phyloP scores from a whole-genome alignment of 1,284 basidiomycete species.

The Chiua sp. region DNA sequence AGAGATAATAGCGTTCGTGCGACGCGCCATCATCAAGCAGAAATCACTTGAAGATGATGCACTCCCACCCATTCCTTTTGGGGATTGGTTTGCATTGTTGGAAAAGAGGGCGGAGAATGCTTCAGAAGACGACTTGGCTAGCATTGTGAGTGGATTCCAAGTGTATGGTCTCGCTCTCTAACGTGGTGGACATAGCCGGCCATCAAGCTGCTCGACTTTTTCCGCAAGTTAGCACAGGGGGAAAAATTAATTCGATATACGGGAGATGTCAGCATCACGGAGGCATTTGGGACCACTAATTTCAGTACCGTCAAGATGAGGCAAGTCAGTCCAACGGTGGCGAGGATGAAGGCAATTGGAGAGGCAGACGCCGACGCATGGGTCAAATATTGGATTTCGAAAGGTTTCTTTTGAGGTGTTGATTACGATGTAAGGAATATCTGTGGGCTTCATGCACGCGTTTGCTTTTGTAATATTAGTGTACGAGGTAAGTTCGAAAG shows the following conservation, averaged over 20 bases:
- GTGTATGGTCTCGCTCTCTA: not conserved
- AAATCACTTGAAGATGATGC: constrained; percentile 4
- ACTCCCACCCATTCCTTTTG: constrained; percentile 28
- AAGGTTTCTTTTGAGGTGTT: constrained; percentile 12
- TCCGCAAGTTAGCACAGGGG: constrained; percentile 19
- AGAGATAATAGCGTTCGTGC: constrained; percentile 17
- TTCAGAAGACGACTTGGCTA: constrained; percentile 15
- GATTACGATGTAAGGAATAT: too few relatives aligned
- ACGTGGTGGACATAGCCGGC: constrained; percentile 23
- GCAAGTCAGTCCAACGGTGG: constrained; percentile 26
- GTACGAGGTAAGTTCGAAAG: too few relatives aligned
- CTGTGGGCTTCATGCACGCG: too few relatives aligned
- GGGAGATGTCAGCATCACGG: not conserved
- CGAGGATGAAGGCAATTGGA: constrained; percentile 26
- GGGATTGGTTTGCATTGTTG: constrained; percentile 30
- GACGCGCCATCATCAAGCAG: constrained; percentile 5
- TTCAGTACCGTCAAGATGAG: constrained; percentile 24
- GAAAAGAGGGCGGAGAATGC: constrained; percentile 24
- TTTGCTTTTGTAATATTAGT: too few relatives aligned
- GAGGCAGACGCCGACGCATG: constrained; percentile 27
- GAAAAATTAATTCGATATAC: constrained; percentile 15
- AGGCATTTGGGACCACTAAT: constrained; percentile 24
- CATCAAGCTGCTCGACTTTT: constrained; percentile 35
- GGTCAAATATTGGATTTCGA: constrained; percentile 33
- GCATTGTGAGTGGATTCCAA: constrained; percentile 25